phyloP scores from a whole-genome alignment of 768 basidiomycete genomes.

The Podaxis rugospora region DNA sequence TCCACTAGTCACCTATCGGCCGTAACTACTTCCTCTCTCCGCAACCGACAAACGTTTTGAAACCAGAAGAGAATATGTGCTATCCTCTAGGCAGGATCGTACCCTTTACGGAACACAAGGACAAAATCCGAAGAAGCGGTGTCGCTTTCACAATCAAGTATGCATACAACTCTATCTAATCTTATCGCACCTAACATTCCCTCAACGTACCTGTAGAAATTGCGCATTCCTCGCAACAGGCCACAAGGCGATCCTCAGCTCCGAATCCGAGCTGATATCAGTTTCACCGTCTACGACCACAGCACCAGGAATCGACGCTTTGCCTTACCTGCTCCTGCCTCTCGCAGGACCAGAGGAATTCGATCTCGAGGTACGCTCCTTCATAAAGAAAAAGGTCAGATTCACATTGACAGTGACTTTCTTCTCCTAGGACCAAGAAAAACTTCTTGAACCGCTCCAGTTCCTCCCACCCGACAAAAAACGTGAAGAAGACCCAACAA shows the following conservation, averaged over 20 bases:
- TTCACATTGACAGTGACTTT: background rate
- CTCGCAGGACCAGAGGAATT: constrained; percentile 95
- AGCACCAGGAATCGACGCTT: constrained; percentile 77
- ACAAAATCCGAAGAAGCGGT: constrained; percentile 83
- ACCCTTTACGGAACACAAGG: constrained; percentile 85
- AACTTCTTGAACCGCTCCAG: constrained; percentile 77
- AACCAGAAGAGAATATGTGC: constrained; percentile 46
- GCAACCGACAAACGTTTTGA: constrained; percentile 44
- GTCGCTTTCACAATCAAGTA: constrained; percentile 87
- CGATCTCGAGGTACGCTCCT: constrained; percentile 71
- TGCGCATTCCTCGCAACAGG: constrained; percentile 67
- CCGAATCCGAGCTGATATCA: constrained; percentile 52
- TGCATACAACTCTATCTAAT: constrained; percentile 13
- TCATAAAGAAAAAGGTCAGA: background rate
- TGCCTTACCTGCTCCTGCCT: constrained; percentile 84
- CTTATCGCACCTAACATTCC: constrained; percentile 2
- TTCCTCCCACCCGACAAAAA: constrained; percentile 82
- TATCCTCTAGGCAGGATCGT: constrained; percentile 82
- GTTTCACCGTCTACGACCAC: constrained; percentile 52
- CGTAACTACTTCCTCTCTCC: constrained; percentile 80
- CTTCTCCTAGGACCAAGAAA: constrained; percentile 72
- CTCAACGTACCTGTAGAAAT: constrained; percentile 48
- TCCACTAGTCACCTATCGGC: constrained; percentile 62
- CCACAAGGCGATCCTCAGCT: constrained; percentile 67
- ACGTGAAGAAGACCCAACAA: constrained; percentile 71